Conservation (phyloP, 2,329 filamentous ascomycete species). For the Colletotrichum navitas region DNA sequence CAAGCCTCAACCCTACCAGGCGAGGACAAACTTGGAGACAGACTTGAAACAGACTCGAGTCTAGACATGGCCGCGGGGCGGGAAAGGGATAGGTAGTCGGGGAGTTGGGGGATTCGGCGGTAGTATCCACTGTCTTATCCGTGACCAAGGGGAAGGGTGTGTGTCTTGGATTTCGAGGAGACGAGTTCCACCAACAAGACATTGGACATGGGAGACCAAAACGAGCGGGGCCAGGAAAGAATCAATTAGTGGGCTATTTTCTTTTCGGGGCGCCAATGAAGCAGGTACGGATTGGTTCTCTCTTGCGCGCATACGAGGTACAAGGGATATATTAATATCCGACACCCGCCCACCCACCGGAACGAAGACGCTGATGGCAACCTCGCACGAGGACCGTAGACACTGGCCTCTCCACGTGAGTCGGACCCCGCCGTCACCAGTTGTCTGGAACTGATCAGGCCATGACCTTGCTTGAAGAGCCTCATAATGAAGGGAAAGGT, state of each 20-base stretch:
- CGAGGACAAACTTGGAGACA: neutral
- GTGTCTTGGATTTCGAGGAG: conserved; percentile 32
- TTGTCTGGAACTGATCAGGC: conserved; percentile 7
- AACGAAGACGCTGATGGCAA: neutral
- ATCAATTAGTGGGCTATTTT: conserved; percentile 33
- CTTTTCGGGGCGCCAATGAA: conserved; percentile 12
- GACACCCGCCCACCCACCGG: neutral
- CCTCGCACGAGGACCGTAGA: neutral
- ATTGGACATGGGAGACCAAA: conserved; percentile 26
- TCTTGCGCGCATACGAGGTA: neutral
- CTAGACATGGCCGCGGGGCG: neutral
- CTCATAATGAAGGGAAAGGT: conserved; percentile 13
- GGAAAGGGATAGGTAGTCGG: conserved; percentile 13
- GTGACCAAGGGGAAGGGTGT: conserved; percentile 28
- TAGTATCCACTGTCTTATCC: conserved; percentile 37
- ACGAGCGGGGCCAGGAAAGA: conserved; percentile 29
- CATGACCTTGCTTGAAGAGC: conserved; percentile 33
- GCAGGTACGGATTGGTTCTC: no score
- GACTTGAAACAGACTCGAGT: neutral
- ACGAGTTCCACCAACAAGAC: conserved; percentile 32
- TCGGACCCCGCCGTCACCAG: neutral
- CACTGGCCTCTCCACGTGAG: neutral
- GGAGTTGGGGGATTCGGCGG: conserved; percentile 13
- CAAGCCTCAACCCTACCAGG: conserved; percentile 34
- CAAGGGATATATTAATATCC: neutral